Conservation (phyloP, 1,284 basidiomycete species). For the Schizophyllum amplum region DNA sequence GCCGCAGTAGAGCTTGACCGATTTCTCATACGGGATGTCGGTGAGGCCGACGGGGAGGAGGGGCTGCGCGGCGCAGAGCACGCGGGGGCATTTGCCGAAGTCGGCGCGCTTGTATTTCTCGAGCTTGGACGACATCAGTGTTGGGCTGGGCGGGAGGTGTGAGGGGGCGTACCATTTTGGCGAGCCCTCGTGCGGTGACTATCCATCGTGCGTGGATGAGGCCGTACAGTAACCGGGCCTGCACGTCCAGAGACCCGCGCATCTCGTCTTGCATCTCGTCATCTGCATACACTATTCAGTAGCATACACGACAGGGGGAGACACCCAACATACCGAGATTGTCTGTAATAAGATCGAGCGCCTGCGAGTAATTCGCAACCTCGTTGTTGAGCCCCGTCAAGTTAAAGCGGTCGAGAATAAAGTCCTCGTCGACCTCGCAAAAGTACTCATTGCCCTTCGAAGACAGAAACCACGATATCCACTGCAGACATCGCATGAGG, state of each 20-base stretch:
- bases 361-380: slow-evolving; percentile 90
- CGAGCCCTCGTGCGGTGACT: slow-evolving; percentile 84
- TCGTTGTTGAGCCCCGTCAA: slow-evolving; percentile 96
- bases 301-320: not conserved
- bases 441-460: slow-evolving; percentile 99
- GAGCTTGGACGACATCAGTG: slow-evolving; percentile 45
- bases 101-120: slow-evolving; percentile 97
- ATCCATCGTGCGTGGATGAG: slow-evolving; percentile 98
- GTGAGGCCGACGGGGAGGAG: slow-evolving; percentile 93
- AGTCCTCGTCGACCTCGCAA: slow-evolving; percentile 98
- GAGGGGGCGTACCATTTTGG: slow-evolving; percentile 78
- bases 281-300: slow-evolving; percentile 32
- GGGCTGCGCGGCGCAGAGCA: slow-evolving; percentile 86
- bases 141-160: slow-evolving; percentile 4
- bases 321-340: slow-evolving; percentile 58
- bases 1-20: slow-evolving; percentile 94
- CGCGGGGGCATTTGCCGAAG: slow-evolving; percentile 92
- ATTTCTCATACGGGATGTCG: slow-evolving; percentile 92
- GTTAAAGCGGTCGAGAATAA: slow-evolving; percentile 98
- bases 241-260: slow-evolving; percentile 79
- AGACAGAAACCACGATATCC: slow-evolving; percentile 98
- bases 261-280: slow-evolving; percentile 76
- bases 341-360: slow-evolving; percentile 93
- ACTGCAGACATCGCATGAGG: slow-evolving; percentile 35
- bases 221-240: slow-evolving; percentile 87